Evolutionary conservation across 2,329 filamentous ascomycete genomes (phyloP).

Genomic region (Colletotrichum tofieldiae): DNA sequence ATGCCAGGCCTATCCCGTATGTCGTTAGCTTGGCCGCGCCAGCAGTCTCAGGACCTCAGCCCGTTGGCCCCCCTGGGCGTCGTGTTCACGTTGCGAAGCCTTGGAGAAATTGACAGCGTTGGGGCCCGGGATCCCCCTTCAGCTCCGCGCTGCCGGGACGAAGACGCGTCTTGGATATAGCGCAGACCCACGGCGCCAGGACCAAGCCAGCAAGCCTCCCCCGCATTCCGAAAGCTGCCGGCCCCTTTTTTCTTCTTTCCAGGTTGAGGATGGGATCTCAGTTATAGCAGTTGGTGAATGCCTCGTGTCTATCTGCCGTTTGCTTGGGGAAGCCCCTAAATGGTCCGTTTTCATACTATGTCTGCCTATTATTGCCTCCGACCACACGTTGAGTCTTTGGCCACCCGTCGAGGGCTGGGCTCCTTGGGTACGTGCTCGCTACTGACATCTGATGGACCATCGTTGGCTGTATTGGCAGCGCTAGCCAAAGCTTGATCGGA

Average conservation of each 20-base stretch:
- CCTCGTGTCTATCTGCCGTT: not conserved
- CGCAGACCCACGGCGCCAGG: constrained; percentile 15
- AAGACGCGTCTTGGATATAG: constrained; percentile 38
- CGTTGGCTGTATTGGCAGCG: not conserved
- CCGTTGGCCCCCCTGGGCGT: not conserved
- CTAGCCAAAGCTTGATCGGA: not conserved
- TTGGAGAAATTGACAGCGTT: too few relatives aligned
- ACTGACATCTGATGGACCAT: not conserved
- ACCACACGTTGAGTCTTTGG: not conserved
- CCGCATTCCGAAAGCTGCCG: constrained; percentile 24
- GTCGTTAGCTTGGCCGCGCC: constrained; percentile 21
- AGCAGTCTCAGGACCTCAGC: constrained; percentile 3
- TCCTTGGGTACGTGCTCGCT: too few relatives aligned
- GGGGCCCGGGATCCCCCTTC: not conserved
- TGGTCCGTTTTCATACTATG: not conserved
- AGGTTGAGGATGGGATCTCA: not conserved
- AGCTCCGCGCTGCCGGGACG: constrained; percentile 27
- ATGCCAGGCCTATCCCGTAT: constrained; percentile 21
- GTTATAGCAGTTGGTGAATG: not conserved
- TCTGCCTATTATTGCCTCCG: not conserved
- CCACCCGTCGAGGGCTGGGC: too few relatives aligned
- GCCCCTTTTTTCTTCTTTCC: constrained; percentile 9
- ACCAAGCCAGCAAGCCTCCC: constrained; percentile 11
- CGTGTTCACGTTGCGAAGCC: not conserved
- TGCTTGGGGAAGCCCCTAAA: not conserved